Conservation (phyloP, 768 basidiomycete species). For the Phanerochaete sordida region DNA sequence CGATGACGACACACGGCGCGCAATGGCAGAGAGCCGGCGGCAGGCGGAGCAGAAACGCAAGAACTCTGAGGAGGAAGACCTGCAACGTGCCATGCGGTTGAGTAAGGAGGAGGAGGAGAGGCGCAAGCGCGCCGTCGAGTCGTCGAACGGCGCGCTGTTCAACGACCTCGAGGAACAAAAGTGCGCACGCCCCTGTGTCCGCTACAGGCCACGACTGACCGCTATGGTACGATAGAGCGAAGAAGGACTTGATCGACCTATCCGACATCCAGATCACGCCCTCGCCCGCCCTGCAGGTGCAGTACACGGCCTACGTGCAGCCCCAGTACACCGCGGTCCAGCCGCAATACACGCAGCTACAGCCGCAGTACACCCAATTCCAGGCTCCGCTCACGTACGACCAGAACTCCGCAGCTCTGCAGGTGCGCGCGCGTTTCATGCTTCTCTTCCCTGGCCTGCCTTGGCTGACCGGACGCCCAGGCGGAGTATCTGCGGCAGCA, state of each 20-base stretch:
- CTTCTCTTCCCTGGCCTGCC: neutral
- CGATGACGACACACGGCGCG: conserved; percentile 69
- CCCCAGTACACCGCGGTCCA: conserved; percentile 17
- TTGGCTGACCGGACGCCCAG: conserved; percentile 24
- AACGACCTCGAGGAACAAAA: conserved; percentile 10
- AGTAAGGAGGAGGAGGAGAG: conserved; percentile 86
- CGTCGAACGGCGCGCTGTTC: conserved; percentile 42
- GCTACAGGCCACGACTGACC: neutral
- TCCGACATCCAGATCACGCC: conserved; percentile 8
- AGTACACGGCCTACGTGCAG: conserved; percentile 16
- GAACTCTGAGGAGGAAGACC: conserved; percentile 69
- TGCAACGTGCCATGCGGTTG: conserved; percentile 72
- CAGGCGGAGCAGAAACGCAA: conserved; percentile 54
- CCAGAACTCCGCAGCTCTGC: conserved; percentile 74
- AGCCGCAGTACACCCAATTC: conserved; percentile 32
- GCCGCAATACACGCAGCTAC: conserved; percentile 17
- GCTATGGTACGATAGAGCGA: neutral
- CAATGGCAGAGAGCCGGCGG: conserved; percentile 82
- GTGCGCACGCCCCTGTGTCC: neutral
- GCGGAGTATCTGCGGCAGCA: conserved; percentile 40
- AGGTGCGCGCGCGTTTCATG: conserved; percentile 36
- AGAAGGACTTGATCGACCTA: conserved; percentile 17
- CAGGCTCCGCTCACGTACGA: conserved; percentile 72
- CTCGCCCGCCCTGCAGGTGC: conserved; percentile 18
- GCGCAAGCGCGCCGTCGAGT: conserved; percentile 63